phyloP scores from a whole-genome alignment of 805 yeast species.

The Monosporozyma unispora region DNA sequence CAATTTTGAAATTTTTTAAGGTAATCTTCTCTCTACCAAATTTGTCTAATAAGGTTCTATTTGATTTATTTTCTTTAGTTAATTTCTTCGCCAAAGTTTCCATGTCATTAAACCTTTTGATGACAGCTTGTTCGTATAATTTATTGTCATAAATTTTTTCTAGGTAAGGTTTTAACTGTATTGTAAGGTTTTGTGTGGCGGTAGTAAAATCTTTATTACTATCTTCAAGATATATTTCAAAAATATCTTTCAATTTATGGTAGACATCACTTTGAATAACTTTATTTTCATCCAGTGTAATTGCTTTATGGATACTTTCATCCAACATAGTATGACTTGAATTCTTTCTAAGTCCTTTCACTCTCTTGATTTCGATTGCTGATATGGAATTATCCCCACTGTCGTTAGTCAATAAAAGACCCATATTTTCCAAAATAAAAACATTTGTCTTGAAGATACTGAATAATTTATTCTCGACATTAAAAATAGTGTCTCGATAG shows the following conservation, averaged over 20 bases:
- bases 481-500: background rate
- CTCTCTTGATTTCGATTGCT: slow-evolving; percentile 53
- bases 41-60: slow-evolving; percentile 22
- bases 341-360: slow-evolving; percentile 61
- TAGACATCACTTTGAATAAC: slow-evolving; percentile 43
- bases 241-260: slow-evolving; percentile 18
- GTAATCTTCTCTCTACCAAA: slow-evolving; percentile 43
- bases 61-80: slow-evolving; percentile 46
- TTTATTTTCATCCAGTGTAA: slow-evolving; percentile 18
- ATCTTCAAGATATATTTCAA: slow-evolving; percentile 9
- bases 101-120: slow-evolving; percentile 77
- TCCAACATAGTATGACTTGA: slow-evolving; percentile 28
- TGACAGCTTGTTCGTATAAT: slow-evolving; percentile 38
- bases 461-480: slow-evolving; percentile 11
- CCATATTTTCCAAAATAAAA: slow-evolving; percentile 62
- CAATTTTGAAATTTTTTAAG: slow-evolving; percentile 54
- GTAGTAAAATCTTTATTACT: slow-evolving; percentile 4
- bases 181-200: background rate
- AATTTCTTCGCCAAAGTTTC: slow-evolving; percentile 81
- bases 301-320: slow-evolving; percentile 27
- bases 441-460: slow-evolving; percentile 42
- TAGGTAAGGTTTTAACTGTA: slow-evolving; percentile 2
- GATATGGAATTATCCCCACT: slow-evolving; percentile 14
- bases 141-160: slow-evolving; percentile 23
- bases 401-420: slow-evolving; percentile 41